Conservation (phyloP, 139 green algal species). For the Yamagishiella unicocca region DNA sequence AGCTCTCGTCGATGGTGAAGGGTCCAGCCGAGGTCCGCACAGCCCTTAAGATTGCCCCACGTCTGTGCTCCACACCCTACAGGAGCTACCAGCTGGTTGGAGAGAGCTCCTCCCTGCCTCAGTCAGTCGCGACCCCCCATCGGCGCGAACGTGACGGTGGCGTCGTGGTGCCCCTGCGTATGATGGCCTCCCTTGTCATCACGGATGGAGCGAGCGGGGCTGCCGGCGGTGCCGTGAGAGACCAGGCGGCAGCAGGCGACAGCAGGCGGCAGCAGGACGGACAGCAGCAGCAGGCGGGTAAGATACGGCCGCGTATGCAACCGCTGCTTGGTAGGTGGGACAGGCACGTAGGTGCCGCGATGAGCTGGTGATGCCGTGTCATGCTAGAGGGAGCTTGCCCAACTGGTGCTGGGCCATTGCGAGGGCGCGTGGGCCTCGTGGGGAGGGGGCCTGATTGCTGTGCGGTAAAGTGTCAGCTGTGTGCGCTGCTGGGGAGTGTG, state of each 20-base stretch:
- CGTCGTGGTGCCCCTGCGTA: conserved; percentile 11
- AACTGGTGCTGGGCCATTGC: no score
- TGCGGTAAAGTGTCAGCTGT: no score
- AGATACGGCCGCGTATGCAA: neutral
- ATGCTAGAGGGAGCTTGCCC: no score
- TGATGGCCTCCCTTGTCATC: conserved; percentile 33
- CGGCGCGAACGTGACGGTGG: neutral
- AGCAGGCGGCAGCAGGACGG: neutral
- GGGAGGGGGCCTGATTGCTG: no score
- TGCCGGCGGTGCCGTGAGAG: neutral
- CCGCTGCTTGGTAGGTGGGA: neutral
- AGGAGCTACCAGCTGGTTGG: conserved; percentile 15
- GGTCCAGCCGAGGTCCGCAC: no score
- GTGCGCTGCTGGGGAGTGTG: no score
- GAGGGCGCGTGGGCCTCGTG: no score
- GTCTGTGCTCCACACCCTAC: neutral
- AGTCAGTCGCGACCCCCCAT: neutral
- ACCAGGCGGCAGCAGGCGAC: neutral
- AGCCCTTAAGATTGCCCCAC: no score
- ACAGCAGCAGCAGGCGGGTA: neutral
- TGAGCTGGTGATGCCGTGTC: no score
- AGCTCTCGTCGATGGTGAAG: no score
- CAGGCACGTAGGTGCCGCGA: no score
- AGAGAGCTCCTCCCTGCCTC: neutral
- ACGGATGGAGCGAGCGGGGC: neutral